phyloP scores from a whole-genome alignment of 2,329 filamentous ascomycete genomes.

The Aspergillus awamori region DNA sequence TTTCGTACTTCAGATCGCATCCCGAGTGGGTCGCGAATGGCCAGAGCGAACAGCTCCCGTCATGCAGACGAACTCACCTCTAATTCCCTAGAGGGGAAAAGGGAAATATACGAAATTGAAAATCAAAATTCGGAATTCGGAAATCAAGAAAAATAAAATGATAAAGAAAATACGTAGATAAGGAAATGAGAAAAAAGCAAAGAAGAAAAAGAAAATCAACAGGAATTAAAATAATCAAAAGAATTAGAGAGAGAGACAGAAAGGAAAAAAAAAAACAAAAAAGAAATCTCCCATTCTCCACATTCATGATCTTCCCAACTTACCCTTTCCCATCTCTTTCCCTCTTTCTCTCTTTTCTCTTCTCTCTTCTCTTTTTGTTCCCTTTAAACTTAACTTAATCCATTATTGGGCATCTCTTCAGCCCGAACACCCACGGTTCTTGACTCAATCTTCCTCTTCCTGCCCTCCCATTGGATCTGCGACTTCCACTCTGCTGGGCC shows the following conservation, averaged over 20 bases:
- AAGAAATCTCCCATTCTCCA: not conserved
- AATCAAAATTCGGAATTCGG: no score
- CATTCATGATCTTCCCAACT: conserved; percentile 17
- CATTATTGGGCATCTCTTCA: conserved; percentile 19
- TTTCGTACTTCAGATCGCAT: conserved; percentile 16
- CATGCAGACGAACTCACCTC: conserved; percentile 20
- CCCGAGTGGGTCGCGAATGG: conserved; percentile 22
- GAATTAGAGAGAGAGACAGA: no score
- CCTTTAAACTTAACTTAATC: conserved; percentile 20
- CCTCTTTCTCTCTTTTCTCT: not conserved
- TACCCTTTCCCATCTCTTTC: not conserved
- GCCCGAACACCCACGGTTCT: conserved; percentile 9
- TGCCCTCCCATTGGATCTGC: conserved; percentile 12
- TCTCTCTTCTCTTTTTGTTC: not conserved
- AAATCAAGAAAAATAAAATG: no score
- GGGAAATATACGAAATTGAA: no score
- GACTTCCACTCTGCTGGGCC: not conserved
- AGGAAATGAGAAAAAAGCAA: no score
- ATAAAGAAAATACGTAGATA: no score
- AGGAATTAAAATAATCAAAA: no score
- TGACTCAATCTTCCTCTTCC: not conserved
- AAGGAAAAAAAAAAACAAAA: no score
- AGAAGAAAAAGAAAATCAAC: no score
- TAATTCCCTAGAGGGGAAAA: no score
- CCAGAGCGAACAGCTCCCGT: conserved; percentile 23